Conservation (phyloP, 805 yeast species). For the Nakazawaea anatomiae region DNA sequence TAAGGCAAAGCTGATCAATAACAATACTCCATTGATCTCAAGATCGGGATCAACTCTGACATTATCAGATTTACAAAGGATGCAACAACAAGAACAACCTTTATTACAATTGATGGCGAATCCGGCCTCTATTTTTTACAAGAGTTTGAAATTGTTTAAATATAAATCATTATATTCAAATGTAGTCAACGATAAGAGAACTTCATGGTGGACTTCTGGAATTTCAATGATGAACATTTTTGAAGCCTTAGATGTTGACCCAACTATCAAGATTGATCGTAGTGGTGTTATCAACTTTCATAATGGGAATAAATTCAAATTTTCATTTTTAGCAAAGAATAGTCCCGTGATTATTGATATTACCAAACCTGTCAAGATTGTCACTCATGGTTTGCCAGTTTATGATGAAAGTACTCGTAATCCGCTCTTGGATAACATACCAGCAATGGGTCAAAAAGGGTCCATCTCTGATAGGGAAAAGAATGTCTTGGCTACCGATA, state of each 20-base stretch:
- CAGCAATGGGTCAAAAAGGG: not conserved
- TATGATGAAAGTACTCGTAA: not conserved
- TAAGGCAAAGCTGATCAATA: slow-evolving; percentile 13
- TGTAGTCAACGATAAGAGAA: slow-evolving; percentile 71
- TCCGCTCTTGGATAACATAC: not conserved
- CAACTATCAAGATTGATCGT: slow-evolving; percentile 28
- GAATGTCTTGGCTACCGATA: not conserved
- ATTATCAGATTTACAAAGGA: slow-evolving; percentile 2
- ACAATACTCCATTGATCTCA: slow-evolving; percentile 7
- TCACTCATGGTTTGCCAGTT: slow-evolving; percentile 8
- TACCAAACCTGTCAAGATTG: slow-evolving; percentile 32
- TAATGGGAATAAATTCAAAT: slow-evolving; percentile 29
- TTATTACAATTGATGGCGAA: slow-evolving; percentile 62
- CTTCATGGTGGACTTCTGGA: slow-evolving; percentile 80
- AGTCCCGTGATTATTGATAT: slow-evolving; percentile 54
- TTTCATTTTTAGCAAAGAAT: slow-evolving; percentile 45
- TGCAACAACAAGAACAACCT: slow-evolving; percentile 28
- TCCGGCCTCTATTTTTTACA: slow-evolving; percentile 51
- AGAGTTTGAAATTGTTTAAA: slow-evolving; percentile 48
- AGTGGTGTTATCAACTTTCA: slow-evolving; percentile 37
- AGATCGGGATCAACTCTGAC: slow-evolving; percentile 7
- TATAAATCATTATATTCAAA: slow-evolving; percentile 63
- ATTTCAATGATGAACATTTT: slow-evolving; percentile 61
- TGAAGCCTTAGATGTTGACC: slow-evolving; percentile 26
- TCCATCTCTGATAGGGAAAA: not conserved